phyloP scores from a whole-genome alignment of 2,329 filamentous ascomycete species.

The Thyridium curvatum region DNA sequence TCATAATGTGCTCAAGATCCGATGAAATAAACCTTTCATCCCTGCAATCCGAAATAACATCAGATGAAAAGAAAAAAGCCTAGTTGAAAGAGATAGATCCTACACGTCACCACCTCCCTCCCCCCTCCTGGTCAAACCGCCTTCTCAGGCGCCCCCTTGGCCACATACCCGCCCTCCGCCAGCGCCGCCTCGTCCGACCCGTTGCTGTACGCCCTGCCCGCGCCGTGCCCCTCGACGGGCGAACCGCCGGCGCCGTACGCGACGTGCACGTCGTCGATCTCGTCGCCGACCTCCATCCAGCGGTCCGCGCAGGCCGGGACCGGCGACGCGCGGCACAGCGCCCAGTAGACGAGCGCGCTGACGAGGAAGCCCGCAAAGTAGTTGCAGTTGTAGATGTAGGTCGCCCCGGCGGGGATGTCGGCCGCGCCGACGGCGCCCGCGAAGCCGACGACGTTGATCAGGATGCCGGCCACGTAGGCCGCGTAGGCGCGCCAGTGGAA shows the following conservation, averaged over 20 bases:
- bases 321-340: conserved; percentile 62
- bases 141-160: too few relatives aligned
- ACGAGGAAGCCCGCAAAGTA: conserved; percentile 83
- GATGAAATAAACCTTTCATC: too few relatives aligned
- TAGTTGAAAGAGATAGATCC: too few relatives aligned
- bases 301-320: conserved; percentile 66
- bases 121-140: too few relatives aligned
- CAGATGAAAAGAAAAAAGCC: too few relatives aligned
- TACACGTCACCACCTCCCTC: too few relatives aligned
- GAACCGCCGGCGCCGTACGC: conserved; percentile 29
- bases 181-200: too few relatives aligned
- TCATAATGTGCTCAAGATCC: too few relatives aligned
- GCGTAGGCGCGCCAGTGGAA: conserved; percentile 79
- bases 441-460: conserved; percentile 90
- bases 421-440: conserved; percentile 69
- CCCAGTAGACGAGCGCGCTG: conserved; percentile 60
- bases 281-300: conserved; percentile 72
- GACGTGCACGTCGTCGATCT: conserved; percentile 47
- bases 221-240: too few relatives aligned
- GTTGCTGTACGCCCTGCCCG: too few relatives aligned
- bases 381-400: conserved; percentile 84
- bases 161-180: too few relatives aligned
- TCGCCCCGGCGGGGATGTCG: conserved; percentile 68
- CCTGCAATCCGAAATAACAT: too few relatives aligned
- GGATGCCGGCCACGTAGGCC: conserved; percentile 75